Base-by-base conservation (phyloP, 768 basidiomycete genomes). In the Rhodosporidiobolus sp. region DNA sequence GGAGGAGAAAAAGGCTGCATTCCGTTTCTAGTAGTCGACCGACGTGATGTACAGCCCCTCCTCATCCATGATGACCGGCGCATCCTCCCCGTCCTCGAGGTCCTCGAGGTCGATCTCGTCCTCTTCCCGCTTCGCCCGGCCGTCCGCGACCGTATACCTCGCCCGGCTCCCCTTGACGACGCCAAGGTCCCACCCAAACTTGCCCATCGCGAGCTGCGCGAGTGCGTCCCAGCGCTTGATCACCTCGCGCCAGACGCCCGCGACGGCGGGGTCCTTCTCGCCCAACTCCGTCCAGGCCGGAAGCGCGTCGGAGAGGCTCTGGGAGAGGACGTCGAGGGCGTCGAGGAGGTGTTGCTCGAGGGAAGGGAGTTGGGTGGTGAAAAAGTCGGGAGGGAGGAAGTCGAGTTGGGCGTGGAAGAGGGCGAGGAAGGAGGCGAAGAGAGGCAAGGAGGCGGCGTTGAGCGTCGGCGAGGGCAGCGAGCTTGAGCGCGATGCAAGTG, bases 81-180 rank as follows among this genome's bases (percentile, higher is more conserved):
- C 78, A n/a, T 79, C 77, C 53, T 79, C 78, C 0, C 80, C 80
- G 49, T 83, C 83, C 81, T 89, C 92, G 38, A 82, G 82, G 26
- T 83, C 81, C 72, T 88, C 70, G 17, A 76, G 61, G 38, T 77
- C 78, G 2, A 70, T 52, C 49, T 79, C 73, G 57, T 68, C 77
- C 22, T 59, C 58, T 30, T 67, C 61, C 49, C 48, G 64, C 69
- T 65, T 20, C 59, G 35, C 48, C 53, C 53, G 57, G 11, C 60
- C 67, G 35, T 43, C 54, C 34, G 60, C 11, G 57, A 59, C 32
- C 22, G 45, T 38, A n/a, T 64, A 73, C 57, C 22, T 20, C 28
- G 59, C 65, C 22, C 38, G 65, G 14, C 56, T 64, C 5, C 73
- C 69, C 34, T 52, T 49, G 30, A 78, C 55, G 14, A 74, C 74